Evolutionary conservation across 2,329 filamentous ascomycete genomes (phyloP).

Genomic region (Coniella lustricola): DNA sequence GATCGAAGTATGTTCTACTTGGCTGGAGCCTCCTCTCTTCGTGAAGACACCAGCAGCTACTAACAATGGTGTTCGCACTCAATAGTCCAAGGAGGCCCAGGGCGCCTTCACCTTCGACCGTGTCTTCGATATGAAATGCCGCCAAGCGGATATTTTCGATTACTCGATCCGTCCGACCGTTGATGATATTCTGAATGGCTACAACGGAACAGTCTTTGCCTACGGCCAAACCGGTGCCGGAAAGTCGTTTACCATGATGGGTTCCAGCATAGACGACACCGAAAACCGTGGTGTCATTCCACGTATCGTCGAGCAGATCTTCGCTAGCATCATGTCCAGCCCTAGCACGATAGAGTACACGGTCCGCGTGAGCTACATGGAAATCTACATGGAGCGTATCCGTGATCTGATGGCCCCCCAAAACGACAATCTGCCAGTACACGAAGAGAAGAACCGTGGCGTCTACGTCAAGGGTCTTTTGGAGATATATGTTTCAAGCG

Average conservation of each 20-base stretch:
- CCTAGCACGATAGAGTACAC: conserved; percentile 95
- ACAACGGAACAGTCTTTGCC: conserved; percentile 98
- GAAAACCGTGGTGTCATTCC: conserved; percentile 89
- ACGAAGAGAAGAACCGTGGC: conserved; percentile 92
- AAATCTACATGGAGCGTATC: conserved; percentile 99
- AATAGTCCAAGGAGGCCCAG: conserved; percentile 70
- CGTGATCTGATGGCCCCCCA: conserved; percentile 85
- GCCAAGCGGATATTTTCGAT: conserved; percentile 91
- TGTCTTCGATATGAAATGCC: conserved; percentile 89
- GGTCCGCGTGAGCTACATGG: conserved; percentile 98
- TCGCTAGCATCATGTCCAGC: conserved; percentile 86
- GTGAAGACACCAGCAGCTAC: not conserved
- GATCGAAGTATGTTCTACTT: conserved; percentile 64
- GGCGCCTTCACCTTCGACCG: conserved; percentile 95
- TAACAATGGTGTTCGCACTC: not conserved
- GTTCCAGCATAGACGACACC: conserved; percentile 85
- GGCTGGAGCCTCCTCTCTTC: not conserved
- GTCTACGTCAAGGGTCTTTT: conserved; percentile 94
- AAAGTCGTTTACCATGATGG: conserved; percentile 99
- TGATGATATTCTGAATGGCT: conserved; percentile 96
- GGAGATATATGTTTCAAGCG: conserved; percentile 92
- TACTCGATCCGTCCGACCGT: conserved; percentile 95
- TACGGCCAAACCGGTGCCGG: conserved; percentile 97
- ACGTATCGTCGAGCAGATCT: conserved; percentile 95
- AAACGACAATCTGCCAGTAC: conserved; percentile 94